These are phyloP conservation scores for Penicillium psychrofluorescens DNA, from an alignment of 495 filamentous ascomycete genomes.

Conservation along the genomic window DNA sequence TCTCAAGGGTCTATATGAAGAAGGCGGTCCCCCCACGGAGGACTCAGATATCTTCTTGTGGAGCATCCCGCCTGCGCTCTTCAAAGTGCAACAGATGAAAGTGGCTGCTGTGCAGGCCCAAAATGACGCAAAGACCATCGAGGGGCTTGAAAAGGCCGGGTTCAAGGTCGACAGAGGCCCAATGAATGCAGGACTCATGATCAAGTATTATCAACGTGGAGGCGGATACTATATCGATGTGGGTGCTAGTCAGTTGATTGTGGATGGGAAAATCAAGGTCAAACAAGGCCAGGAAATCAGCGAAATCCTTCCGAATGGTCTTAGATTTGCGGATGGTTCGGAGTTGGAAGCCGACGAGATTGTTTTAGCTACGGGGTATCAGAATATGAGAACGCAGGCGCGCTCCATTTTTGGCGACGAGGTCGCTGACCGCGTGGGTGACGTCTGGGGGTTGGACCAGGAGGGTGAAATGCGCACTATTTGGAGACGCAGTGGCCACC, in stretches of 20 bases:
- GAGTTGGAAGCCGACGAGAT: slow-evolving; percentile 71
- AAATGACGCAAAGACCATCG: slow-evolving; percentile 41
- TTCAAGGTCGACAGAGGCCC: slow-evolving; percentile 65
- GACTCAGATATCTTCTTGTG: slow-evolving; percentile 56
- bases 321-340: slow-evolving; percentile 60
- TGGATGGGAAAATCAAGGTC: slow-evolving; percentile 68
- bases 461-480: slow-evolving; percentile 71
- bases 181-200: slow-evolving; percentile 54
- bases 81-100: slow-evolving; percentile 52
- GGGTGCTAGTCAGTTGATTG: slow-evolving; percentile 59
- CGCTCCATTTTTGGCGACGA: slow-evolving; percentile 62
- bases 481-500: slow-evolving; percentile 65
- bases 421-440: slow-evolving; percentile 54
- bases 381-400: slow-evolving; percentile 63
- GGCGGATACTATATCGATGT: slow-evolving; percentile 84
- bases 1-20: slow-evolving; percentile 55
- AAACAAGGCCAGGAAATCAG: slow-evolving; percentile 63
- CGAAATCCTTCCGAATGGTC: slow-evolving; percentile 50
- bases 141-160: slow-evolving; percentile 58
- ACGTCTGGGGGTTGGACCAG: slow-evolving; percentile 73
- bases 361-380: slow-evolving; percentile 76
- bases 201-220: slow-evolving; percentile 71
- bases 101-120: slow-evolving; percentile 37
- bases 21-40: slow-evolving; percentile 46
- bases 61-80: slow-evolving; percentile 46